These are phyloP conservation scores for Leptodontidium sp. DNA, from an alignment of 2,329 filamentous ascomycete species.

Conservation along the genomic window DNA sequence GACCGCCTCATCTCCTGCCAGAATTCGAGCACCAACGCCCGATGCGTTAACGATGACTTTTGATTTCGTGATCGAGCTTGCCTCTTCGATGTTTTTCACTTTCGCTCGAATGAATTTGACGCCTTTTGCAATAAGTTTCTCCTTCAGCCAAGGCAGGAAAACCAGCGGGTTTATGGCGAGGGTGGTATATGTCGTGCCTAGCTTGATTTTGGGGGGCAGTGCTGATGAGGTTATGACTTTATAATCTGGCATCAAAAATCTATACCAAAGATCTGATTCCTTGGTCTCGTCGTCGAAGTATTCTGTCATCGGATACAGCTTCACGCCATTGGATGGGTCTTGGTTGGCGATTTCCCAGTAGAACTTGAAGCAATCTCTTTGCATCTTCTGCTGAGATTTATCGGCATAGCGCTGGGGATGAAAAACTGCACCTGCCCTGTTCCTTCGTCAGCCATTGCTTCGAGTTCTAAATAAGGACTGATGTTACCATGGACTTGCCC, in stretches of 20 bases:
- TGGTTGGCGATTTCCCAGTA: conserved; percentile 35
- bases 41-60: conserved; percentile 40
- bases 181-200: conserved; percentile 37
- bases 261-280: conserved; percentile 38
- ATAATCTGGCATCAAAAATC: conserved; percentile 37
- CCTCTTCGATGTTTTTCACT: conserved; percentile 31
- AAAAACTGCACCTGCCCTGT: conserved; percentile 42
- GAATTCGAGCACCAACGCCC: conserved; percentile 35
- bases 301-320: conserved; percentile 40
- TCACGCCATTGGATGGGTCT: conserved; percentile 37
- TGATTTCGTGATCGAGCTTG: conserved; percentile 22
- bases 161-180: conserved; percentile 40
- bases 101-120: conserved; percentile 38
- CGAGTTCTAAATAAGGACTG: too few species aligned
- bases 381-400: conserved; percentile 35
- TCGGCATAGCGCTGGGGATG: conserved; percentile 38
- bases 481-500: conserved; percentile 42
- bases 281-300: conserved; percentile 35
- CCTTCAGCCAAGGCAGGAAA: conserved; percentile 38
- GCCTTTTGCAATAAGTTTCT: conserved; percentile 30
- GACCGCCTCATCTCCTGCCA: conserved; percentile 36
- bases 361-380: conserved; percentile 37
- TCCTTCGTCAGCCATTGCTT: too few species aligned
- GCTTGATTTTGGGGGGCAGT: conserved; percentile 32
- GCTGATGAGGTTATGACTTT: conserved; percentile 27